A percentile compares a stretch with the other conserved stretches of the same genome.
Evolutionary conservation across 164 flowering plant genomes (phyloP).

Genomic region (Santalum album): DNA sequence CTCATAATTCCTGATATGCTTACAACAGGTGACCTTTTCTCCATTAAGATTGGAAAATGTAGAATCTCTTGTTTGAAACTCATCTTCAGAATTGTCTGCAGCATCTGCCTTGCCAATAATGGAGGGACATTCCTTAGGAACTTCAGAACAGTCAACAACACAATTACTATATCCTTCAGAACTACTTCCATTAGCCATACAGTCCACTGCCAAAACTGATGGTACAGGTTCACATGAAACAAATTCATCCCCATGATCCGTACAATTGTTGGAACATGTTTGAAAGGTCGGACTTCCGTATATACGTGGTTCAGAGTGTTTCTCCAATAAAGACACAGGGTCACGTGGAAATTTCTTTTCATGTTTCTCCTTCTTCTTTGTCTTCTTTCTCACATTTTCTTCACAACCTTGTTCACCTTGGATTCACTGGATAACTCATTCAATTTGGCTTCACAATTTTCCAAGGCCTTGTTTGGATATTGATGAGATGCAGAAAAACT

Average conservation of each 20-base stretch:
- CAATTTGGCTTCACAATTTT: slow-evolving; percentile 13
- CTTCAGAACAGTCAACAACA: slow-evolving; percentile 7
- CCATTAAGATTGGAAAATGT: slow-evolving; percentile 6
- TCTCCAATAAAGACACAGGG: slow-evolving; percentile 11
- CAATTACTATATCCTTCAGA: slow-evolving; percentile 6
- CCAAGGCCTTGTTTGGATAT: slow-evolving; percentile 13
- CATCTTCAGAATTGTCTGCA: slow-evolving; percentile 2
- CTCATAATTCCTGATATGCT: slow-evolving; percentile 10
- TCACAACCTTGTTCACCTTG: slow-evolving; percentile 16
- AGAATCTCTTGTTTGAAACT: slow-evolving; percentile 3
- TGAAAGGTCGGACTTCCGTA: slow-evolving; percentile 17
- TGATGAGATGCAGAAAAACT: slow-evolving; percentile 16
- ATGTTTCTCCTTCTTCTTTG: slow-evolving; percentile 34
- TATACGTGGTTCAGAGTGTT: slow-evolving; percentile 15
- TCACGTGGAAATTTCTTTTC: slow-evolving; percentile 18
- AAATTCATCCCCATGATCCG: slow-evolving; percentile 13
- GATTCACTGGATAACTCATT: slow-evolving; percentile 15
- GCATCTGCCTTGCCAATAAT: slow-evolving; percentile 11
- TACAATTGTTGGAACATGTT: slow-evolving; percentile 13
- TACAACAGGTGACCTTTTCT: slow-evolving; percentile 6
- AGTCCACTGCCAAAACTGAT: slow-evolving; percentile 8
- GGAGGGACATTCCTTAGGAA: slow-evolving; percentile 7
- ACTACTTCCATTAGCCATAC: slow-evolving; percentile 3
- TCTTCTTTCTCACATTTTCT: slow-evolving; percentile 29
- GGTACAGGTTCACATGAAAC: slow-evolving; percentile 14